Evolutionary conservation across 805 yeast genomes (phyloP).

Genomic region (Yamadazyma insecticola): DNA sequence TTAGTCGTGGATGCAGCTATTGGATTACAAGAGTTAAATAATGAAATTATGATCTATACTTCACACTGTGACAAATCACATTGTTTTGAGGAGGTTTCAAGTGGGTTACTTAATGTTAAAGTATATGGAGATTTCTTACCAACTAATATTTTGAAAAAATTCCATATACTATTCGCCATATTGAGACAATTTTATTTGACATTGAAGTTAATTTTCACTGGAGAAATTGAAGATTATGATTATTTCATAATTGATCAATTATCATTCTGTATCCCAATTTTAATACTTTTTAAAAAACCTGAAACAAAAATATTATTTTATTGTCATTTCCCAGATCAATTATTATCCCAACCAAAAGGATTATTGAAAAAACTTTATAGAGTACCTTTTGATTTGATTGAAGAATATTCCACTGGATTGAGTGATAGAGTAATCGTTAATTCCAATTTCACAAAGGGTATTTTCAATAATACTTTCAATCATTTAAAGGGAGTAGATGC

Average conservation of each 20-base stretch:
- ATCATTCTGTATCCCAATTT: constrained; percentile 74
- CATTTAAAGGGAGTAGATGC: constrained; percentile 37
- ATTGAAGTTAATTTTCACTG: constrained; percentile 39
- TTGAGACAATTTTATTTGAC: constrained; percentile 74
- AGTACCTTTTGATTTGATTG: constrained; percentile 77
- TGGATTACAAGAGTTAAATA: constrained; percentile 67
- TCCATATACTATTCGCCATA: constrained; percentile 78
- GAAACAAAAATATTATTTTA: constrained; percentile 66
- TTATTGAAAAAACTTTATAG: constrained; percentile 63
- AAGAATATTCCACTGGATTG: constrained; percentile 70
- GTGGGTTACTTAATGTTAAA: constrained; percentile 52
- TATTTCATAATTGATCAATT: constrained; percentile 84
- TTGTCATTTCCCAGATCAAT: constrained; percentile 94
- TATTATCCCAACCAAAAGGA: constrained; percentile 56
- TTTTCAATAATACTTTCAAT: constrained; percentile 63
- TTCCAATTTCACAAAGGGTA: constrained; percentile 71
- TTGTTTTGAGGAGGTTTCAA: constrained; percentile 84
- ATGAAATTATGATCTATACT: constrained; percentile 68
- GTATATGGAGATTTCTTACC: constrained; percentile 88
- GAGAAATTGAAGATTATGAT: constrained; percentile 53
- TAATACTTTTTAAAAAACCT: constrained; percentile 41
- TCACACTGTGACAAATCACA: constrained; percentile 86
- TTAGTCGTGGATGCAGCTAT: constrained; percentile 94
- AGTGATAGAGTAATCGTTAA: constrained; percentile 85
- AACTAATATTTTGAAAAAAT: constrained; percentile 56